Percentiles rank a stretch among this genome's conserved stretches.
Evolutionary conservation across 768 basidiomycete genomes (phyloP).

Genomic region (Neoboletus subvelutipes): DNA sequence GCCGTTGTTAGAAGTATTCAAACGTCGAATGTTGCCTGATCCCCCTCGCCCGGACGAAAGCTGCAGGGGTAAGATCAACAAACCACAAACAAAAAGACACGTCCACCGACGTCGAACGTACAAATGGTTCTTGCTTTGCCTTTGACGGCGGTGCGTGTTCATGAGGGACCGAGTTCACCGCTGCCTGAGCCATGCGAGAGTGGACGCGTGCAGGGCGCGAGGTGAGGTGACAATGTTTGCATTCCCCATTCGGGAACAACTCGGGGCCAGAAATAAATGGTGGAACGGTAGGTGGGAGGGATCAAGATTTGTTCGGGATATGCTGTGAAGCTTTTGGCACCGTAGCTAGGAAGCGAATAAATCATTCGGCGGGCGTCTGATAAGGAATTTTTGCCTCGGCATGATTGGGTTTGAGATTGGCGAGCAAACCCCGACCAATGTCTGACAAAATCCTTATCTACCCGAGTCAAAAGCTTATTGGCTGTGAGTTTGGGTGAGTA

Average conservation of each 20-base stretch:
- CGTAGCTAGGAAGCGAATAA: background rate
- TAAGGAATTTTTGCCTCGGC: constrained; percentile 10
- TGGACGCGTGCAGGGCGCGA: background rate
- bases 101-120: constrained; percentile 11
- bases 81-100: background rate
- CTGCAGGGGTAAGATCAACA: constrained; percentile 10
- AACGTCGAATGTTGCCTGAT: constrained; percentile 20
- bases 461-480: background rate
- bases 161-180: background rate
- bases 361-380: constrained; percentile 11
- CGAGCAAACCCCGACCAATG: constrained; percentile 7
- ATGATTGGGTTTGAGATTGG: constrained; percentile 1
- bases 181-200: constrained; percentile 12
- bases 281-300: background rate
- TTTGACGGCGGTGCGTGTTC: background rate
- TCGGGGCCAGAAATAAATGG: constrained; percentile 20
- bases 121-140: constrained; percentile 1
- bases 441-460: constrained; percentile 21
- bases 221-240: background rate
- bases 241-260: background rate
- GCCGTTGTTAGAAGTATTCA: background rate
- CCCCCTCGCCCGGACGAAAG: constrained; percentile 24
- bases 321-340: background rate
- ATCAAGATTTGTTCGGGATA: background rate
- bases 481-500: background rate